Evolutionary conservation across 352 stramenopile species (phyloP).

Genomic region (Pythium biforme): DNA sequence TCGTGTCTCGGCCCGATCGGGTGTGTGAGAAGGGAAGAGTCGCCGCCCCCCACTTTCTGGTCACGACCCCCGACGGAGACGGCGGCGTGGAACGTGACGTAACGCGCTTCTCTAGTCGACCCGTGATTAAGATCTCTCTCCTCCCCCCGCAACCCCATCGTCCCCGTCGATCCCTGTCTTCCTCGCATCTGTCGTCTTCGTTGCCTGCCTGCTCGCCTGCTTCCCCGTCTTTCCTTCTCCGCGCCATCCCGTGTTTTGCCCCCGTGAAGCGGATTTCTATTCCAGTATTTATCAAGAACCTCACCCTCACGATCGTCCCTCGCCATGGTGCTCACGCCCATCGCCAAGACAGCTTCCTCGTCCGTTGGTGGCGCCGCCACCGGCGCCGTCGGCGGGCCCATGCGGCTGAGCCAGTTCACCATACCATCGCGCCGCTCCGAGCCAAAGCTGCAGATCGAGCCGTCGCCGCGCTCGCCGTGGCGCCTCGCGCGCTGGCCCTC

Average conservation of each 20-base stretch:
- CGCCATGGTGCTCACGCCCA: slow-evolving; percentile 22
- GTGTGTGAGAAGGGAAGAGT: background rate
- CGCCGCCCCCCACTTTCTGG: no score
- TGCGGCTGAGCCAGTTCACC: slow-evolving; percentile 14
- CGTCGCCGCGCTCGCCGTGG: slow-evolving; percentile 14
- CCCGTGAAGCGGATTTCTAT: background rate
- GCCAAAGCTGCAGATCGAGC: slow-evolving; percentile 25
- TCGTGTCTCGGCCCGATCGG: background rate
- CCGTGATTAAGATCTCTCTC: background rate
- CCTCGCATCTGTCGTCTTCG: background rate
- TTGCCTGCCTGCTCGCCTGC: background rate
- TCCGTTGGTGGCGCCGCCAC: background rate
- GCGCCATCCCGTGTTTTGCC: background rate
- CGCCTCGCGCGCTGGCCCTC: slow-evolving; percentile 22
- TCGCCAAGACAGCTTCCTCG: slow-evolving; percentile 7
- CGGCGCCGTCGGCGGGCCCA: background rate
- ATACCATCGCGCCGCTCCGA: slow-evolving; percentile 23
- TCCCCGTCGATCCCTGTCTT: no score
- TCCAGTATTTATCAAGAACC: slow-evolving; percentile 2
- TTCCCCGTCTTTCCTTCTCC: background rate
- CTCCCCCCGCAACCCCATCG: background rate
- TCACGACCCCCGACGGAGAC: background rate
- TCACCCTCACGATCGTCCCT: background rate
- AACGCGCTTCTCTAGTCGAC: background rate
- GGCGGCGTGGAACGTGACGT: background rate